Evolutionary conservation across 352 stramenopile species (phyloP), one percentile per base, ranked within the genome.

Genomic region (Pythium sukuiense): DNA sequence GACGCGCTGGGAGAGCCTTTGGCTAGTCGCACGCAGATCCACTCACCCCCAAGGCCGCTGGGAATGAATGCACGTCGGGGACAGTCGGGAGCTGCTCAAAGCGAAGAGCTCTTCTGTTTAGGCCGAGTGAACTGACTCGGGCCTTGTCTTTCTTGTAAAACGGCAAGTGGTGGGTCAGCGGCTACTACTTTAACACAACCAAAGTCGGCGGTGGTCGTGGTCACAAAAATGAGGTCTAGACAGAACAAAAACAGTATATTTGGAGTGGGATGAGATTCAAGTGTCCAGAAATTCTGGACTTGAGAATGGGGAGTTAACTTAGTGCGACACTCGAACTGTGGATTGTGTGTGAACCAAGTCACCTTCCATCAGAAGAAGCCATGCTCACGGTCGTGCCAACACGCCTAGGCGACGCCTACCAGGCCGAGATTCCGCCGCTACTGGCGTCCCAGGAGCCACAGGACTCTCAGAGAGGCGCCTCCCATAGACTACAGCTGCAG

Each of bases 401-500:
- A 35, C 61, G 70, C 52, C 55, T 79, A 24, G 78, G 78, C 48
- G 55, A 58, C 27, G 61, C 60, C 56, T 85, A 74, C 50, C 80
- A 88, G 58, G 82, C 80, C 8, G 70, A 89, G 54, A 79, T 92
- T 49, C 81, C 81, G 48, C 30, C 70, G 45, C 68, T 90, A 59
- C 68, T 84, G 59, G 50, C 77, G 33, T 63, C 58, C 1, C 53
- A 72, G 26, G 55, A 82, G 50, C 74, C 65, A 7, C 20, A 67
- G 14, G 30, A 30, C n/a, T 27, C 37, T 27, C 11, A 45, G 27
- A 26, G 13, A n/a, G 30, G 33, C 3, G 24, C 45, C 6, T 7
- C 20, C n/a, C n/a, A 6, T 6, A 52, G n/a, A 3, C 45, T 29
- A 16, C 45, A 46, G 2, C 14, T 39, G 33, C 63, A 63, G 9